A percentile compares a stretch with the other conserved stretches of the same genome.
Evolutionary conservation across 2,329 filamentous ascomycete species (phyloP).

Genomic region (Epichloe sylvatica): DNA sequence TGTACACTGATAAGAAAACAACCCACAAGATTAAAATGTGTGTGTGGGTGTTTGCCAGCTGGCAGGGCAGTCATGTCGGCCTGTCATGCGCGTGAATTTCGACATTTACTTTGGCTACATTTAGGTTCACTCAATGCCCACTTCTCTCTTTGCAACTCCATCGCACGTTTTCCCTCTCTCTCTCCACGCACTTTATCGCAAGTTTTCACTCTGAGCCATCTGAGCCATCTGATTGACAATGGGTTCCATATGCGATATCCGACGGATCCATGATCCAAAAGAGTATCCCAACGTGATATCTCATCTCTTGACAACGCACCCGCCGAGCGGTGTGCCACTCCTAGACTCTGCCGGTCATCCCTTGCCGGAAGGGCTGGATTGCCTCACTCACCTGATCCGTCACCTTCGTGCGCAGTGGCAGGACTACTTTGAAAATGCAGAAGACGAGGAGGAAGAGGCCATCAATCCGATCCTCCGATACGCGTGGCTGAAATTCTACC

Average conservation of each 20-base stretch:
- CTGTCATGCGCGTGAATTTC: no score
- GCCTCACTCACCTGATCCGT: not conserved
- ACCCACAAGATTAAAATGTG: no score
- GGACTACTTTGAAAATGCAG: not conserved
- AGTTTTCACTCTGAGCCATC: no score
- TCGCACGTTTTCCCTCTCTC: not conserved
- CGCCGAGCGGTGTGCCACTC: not conserved
- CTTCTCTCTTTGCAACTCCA: no score
- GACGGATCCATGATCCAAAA: not conserved
- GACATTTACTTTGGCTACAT: no score
- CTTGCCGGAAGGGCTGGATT: not conserved
- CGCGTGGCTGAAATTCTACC: not conserved
- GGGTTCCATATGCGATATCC: not conserved
- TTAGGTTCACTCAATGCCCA: no score
- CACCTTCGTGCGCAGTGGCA: not conserved
- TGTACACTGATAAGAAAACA: no score
- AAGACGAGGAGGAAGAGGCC: not conserved
- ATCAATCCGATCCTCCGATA: not conserved
- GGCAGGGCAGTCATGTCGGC: no score
- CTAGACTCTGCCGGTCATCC: not conserved
- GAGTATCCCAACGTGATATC: not conserved
- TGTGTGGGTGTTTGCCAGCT: no score
- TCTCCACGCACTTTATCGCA: not conserved
- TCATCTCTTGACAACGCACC: not conserved
- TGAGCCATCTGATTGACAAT: not conserved